Evolutionary conservation across 345 rosid genomes (phyloP), one percentile per base, ranked within the genome.

Genomic region (Arabis alpina): DNA sequence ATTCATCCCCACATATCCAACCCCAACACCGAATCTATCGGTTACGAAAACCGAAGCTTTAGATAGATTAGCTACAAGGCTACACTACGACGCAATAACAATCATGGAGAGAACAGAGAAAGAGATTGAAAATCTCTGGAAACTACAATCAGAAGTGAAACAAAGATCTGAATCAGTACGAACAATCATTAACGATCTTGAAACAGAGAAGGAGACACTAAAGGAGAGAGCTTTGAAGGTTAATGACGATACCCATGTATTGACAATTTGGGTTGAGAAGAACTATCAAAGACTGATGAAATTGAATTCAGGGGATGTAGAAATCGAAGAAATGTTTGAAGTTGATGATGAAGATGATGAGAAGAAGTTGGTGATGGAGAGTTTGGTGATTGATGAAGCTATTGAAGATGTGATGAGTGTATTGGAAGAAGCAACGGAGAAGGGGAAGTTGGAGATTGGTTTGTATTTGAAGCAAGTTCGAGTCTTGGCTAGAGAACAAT

Each of bases 401-500:
- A 76, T 85, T 24, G 93, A 91, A 23, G 97, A 91, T 47, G 72
- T 84, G 75, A 50, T 84, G 30, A 70, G 71, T 61, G 79, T 57
- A 10, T 24, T 91, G 74, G 96, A 87, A 39, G 71, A 71, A 81
- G 96, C 84, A 15, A 43, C 76, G 14, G 85, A 70, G 58, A 52
- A 15, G 7, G 83, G 83, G 25, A 75, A 34, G 23, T 47, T 87
- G 73, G 70, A 59, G 8, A 59, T 83, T 28, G 88, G 80, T 39
- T 70, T 36, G 4, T 91, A 91, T 51, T 45, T 89, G 4, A 88
- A 10, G 77, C 86, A 80, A 49, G 84, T 91, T 9, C 83, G 97
- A 68, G 70, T n/a, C 4, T 75, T 89, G 84, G 82, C 80, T 1
- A 91, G 96, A 76, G 96, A 87, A 66, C 93, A 89, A 54, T 91